phyloP scores from a whole-genome alignment of 2,329 filamentous ascomycete species.

The Paraconiothyrium sp. region DNA sequence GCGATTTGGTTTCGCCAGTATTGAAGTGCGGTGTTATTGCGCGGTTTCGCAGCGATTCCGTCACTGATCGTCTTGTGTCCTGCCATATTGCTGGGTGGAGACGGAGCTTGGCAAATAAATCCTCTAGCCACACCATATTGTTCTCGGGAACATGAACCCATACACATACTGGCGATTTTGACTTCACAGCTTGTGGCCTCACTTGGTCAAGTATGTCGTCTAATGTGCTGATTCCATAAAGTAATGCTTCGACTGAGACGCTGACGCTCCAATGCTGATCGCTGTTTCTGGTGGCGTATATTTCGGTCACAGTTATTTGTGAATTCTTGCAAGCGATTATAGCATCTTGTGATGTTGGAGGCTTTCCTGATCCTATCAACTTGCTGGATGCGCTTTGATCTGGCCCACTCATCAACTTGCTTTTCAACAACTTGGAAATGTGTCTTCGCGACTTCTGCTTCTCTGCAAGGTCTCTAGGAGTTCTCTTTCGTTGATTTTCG shows the following conservation, averaged over 20 bases:
- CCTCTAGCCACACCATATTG: slow-evolving; percentile 19
- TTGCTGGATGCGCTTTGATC: slow-evolving; percentile 12
- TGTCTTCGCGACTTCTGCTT: slow-evolving; percentile 14
- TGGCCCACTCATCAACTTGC: slow-evolving; percentile 18
- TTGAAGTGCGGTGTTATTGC: slow-evolving; percentile 12
- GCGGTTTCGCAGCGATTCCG: slow-evolving; percentile 13
- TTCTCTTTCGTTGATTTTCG: slow-evolving; percentile 16
- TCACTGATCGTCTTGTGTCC: slow-evolving; percentile 10
- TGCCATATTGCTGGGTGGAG: slow-evolving; percentile 16
- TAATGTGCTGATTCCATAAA: slow-evolving; percentile 15
- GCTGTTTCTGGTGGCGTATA: slow-evolving; percentile 13
- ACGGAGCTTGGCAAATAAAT: slow-evolving; percentile 20
- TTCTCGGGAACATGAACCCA: slow-evolving; percentile 24
- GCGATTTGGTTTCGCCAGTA: background rate
- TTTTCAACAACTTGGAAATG: slow-evolving; percentile 14
- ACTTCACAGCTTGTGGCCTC: slow-evolving; percentile 13
- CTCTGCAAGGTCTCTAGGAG: slow-evolving; percentile 18
- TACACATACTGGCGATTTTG: slow-evolving; percentile 8
- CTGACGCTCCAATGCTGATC: slow-evolving; percentile 17
- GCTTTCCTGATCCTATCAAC: slow-evolving; percentile 10
- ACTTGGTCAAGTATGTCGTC: slow-evolving; percentile 15
- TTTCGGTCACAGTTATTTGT: slow-evolving; percentile 19
- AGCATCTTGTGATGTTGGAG: slow-evolving; percentile 7
- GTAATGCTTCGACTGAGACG: slow-evolving; percentile 16
- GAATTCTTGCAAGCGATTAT: slow-evolving; percentile 18